A percentile compares a stretch with the other conserved stretches of the same genome.
Evolutionary conservation across 768 basidiomycete species (phyloP).

Genomic region (Dacryopinax spathularia): DNA sequence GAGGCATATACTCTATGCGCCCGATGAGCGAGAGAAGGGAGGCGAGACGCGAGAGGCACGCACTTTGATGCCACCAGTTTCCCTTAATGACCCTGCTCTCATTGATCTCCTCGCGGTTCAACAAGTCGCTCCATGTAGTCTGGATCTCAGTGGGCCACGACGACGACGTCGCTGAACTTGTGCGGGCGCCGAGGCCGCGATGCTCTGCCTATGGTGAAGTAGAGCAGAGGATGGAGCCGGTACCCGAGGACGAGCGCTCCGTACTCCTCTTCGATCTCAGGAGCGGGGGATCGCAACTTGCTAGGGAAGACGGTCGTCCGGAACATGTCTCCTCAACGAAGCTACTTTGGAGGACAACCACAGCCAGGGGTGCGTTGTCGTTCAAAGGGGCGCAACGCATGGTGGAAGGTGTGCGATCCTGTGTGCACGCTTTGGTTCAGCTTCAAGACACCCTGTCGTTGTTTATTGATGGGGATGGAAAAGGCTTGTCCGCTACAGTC

Average conservation of each 20-base stretch:
- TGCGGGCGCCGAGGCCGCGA: constrained; percentile 30
- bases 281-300: constrained; percentile 21
- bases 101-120: constrained; percentile 28
- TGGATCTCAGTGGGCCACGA: constrained; percentile 36
- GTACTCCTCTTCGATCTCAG: constrained; percentile 23
- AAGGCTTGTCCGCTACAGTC: constrained; percentile 32
- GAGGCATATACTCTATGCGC: constrained; percentile 30
- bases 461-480: constrained; percentile 27
- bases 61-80: constrained; percentile 23
- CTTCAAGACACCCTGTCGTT: constrained; percentile 24
- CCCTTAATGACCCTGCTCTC: constrained; percentile 17
- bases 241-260: constrained; percentile 34
- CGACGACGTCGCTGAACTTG: constrained; percentile 28
- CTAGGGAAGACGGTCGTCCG: constrained; percentile 33
- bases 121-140: constrained; percentile 37
- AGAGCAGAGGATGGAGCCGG: constrained; percentile 29
- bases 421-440: constrained; percentile 32
- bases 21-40: constrained; percentile 36
- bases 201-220: constrained; percentile 29
- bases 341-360: constrained; percentile 29
- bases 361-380: constrained; percentile 24
- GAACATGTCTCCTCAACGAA: constrained; percentile 33
- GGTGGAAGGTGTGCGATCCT: constrained; percentile 24
- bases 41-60: constrained; percentile 29
- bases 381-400: constrained; percentile 28